A percentile compares a stretch with the other conserved stretches of the same genome.
Evolutionary conservation across 441 rosid genomes (phyloP).

Genomic region (Melastoma candidum): DNA sequence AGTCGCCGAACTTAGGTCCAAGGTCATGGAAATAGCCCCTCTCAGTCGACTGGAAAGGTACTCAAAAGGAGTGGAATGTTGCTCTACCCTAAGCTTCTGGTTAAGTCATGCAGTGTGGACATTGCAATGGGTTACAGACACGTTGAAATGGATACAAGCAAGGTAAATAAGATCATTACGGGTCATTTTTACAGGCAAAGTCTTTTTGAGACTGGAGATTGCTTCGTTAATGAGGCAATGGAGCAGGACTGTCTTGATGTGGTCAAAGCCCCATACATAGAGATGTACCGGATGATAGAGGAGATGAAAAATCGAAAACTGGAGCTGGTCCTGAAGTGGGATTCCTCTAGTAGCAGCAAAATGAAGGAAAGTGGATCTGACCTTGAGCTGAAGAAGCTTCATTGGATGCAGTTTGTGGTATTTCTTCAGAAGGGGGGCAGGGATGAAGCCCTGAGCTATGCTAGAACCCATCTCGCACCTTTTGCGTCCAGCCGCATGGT

Average conservation of each 20-base stretch:
- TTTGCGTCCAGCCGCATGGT: conserved; percentile 23
- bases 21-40: conserved; percentile 28
- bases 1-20: conserved; percentile 32
- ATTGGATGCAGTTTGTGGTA: conserved; percentile 41
- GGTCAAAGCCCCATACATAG: conserved; percentile 28
- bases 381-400: conserved; percentile 37
- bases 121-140: conserved; percentile 48
- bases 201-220: conserved; percentile 45
- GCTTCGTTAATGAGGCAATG: conserved; percentile 34
- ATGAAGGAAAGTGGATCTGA: conserved; percentile 40
- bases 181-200: conserved; percentile 46
- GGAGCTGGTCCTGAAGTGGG: conserved; percentile 47
- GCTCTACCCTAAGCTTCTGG: conserved; percentile 36
- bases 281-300: conserved; percentile 41
- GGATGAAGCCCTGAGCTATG: conserved; percentile 38
- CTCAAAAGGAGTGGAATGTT: conserved; percentile 39
- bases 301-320: conserved; percentile 34
- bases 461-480: conserved; percentile 23
- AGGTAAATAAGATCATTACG: conserved; percentile 36
- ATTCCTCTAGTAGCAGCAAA: conserved; percentile 23
- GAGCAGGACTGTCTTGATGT: conserved; percentile 28
- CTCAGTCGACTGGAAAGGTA: conserved; percentile 29
- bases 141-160: conserved; percentile 32
- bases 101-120: conserved; percentile 37
- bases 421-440: conserved; percentile 25